These are phyloP conservation scores for Erythrophleum ivorense DNA, from an alignment of 331 rosid species.

Conservation along the genomic window DNA sequence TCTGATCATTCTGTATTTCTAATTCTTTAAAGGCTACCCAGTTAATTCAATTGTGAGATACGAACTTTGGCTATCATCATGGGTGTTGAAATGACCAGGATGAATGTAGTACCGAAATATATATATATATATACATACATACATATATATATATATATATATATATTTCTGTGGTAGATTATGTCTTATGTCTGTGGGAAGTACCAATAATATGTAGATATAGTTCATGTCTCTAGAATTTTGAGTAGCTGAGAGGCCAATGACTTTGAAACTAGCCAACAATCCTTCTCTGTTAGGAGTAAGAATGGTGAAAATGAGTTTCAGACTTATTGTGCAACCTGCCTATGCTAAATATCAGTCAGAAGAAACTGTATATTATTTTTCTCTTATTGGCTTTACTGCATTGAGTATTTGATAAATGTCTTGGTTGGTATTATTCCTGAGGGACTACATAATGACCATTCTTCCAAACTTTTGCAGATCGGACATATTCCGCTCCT, in stretches of 20 bases:
- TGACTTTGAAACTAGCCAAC: not conserved
- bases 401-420: constrained; percentile 22
- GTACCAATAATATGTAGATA: not conserved
- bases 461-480: constrained; percentile 51
- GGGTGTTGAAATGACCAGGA: not conserved
- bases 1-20: constrained; percentile 11
- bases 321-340: not conserved
- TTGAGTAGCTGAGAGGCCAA: not conserved
- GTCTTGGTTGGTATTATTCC: constrained; percentile 10
- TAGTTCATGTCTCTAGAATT: not conserved
- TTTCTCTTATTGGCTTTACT: not conserved
- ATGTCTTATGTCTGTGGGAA: not conserved
- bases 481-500: constrained; percentile 66
- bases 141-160: no score
- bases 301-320: not conserved
- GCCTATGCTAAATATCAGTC: not conserved
- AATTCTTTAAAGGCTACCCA: not conserved
- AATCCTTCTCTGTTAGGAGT: constrained; percentile 22
- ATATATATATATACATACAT: not conserved
- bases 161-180: not conserved
- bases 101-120: not conserved
- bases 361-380: constrained; percentile 4
- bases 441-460: constrained; percentile 16
- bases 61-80: constrained; percentile 28
- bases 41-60: constrained; percentile 15